These are phyloP conservation scores for Thelonectria blattea DNA, from an alignment of 2,329 filamentous ascomycete species.

Conservation along the genomic window DNA sequence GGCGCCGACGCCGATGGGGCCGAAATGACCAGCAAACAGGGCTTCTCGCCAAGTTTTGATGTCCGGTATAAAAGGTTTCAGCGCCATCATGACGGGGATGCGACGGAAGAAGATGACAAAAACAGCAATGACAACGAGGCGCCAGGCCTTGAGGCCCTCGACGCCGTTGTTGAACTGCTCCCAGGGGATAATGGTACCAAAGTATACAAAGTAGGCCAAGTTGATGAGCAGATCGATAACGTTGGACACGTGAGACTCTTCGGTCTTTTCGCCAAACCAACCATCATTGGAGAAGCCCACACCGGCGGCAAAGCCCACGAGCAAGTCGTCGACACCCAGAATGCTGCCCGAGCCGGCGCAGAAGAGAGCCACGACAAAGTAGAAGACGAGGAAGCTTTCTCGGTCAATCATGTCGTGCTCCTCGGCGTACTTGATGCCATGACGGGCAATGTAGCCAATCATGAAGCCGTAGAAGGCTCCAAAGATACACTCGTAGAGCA, in stretches of 20 bases:
- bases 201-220: constrained; percentile 96
- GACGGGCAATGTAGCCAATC: constrained; percentile 88
- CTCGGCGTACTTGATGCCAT: constrained; percentile 88
- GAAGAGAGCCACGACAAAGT: constrained; percentile 95
- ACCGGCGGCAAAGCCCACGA: constrained; percentile 92
- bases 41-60: constrained; percentile 98
- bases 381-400: constrained; percentile 98
- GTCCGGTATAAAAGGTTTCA: constrained; percentile 94
- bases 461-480: constrained; percentile 87
- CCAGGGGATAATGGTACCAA: constrained; percentile 98
- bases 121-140: constrained; percentile 89
- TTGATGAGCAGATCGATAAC: constrained; percentile 98
- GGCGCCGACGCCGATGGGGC: constrained; percentile 94
- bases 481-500: constrained; percentile 95
- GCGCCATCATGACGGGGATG: constrained; percentile 88
- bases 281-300: constrained; percentile 99
- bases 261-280: constrained; percentile 98
- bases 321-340: constrained; percentile 88
- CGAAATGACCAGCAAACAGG: constrained; percentile 95
- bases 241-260: constrained; percentile 98
- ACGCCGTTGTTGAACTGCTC: constrained; percentile 79
- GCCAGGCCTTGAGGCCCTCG: constrained; percentile 83
- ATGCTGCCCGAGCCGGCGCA: constrained; percentile 93
- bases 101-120: constrained; percentile 95
- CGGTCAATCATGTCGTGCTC: constrained; percentile 85